Conservation (phyloP, 805 yeast species). For the Scheffersomyces ergatensis region DNA sequence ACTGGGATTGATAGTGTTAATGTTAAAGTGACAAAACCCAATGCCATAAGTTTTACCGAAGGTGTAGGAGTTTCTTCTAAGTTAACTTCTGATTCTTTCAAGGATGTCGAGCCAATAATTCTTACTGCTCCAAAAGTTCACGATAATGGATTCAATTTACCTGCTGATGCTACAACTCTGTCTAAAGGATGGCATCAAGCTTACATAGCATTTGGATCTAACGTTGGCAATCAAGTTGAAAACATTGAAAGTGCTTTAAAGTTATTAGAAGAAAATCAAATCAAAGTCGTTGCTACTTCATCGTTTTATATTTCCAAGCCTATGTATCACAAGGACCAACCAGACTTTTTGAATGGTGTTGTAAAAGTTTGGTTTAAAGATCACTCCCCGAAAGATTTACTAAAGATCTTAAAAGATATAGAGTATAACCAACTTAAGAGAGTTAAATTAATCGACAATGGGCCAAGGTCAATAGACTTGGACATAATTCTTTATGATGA, state of each 20-base stretch:
- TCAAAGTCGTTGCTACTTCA: constrained; percentile 61
- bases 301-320: constrained; percentile 87
- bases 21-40: constrained; percentile 78
- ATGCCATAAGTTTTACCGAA: constrained; percentile 81
- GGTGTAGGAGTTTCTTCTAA: constrained; percentile 85
- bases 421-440: constrained; percentile 73
- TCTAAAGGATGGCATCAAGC: constrained; percentile 44
- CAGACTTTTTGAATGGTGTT: constrained; percentile 82
- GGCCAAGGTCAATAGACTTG: constrained; percentile 88
- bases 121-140: constrained; percentile 6
- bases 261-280: constrained; percentile 36
- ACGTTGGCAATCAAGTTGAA: constrained; percentile 66
- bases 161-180: constrained; percentile 16
- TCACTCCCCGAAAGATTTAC: constrained; percentile 58
- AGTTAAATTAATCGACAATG: constrained; percentile 78
- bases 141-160: constrained; percentile 26
- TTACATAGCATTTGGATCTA: constrained; percentile 87
- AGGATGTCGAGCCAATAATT: constrained; percentile 17
- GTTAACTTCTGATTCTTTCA: constrained; percentile 45
- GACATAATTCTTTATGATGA: constrained; percentile 79
- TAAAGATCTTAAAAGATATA: constrained; percentile 63
- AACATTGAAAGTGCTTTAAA: constrained; percentile 60
- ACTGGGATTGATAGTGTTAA: constrained; percentile 33
- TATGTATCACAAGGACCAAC: constrained; percentile 83
- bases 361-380: constrained; percentile 60